Conservation (phyloP, 2,329 filamentous ascomycete genomes). For the Aspergillus fijiensis region DNA sequence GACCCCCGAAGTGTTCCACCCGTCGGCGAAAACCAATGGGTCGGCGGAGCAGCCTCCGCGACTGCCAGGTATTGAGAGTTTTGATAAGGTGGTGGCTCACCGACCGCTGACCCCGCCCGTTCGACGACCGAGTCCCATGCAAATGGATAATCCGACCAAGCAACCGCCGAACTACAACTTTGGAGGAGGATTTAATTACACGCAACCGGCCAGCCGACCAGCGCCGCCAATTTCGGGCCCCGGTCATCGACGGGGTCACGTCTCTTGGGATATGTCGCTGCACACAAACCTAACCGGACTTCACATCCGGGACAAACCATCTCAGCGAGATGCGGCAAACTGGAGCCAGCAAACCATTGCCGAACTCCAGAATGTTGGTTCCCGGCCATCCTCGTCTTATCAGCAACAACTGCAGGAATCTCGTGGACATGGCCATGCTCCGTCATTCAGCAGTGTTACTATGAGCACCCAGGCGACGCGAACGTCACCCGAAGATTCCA, state of each 20-base stretch:
- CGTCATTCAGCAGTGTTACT: slow-evolving; percentile 25
- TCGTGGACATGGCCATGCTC: slow-evolving; percentile 27
- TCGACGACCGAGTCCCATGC: slow-evolving; percentile 72
- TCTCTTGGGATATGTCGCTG: slow-evolving; percentile 51
- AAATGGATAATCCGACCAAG: slow-evolving; percentile 59
- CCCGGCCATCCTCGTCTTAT: slow-evolving; percentile 36
- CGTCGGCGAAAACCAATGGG: slow-evolving; percentile 55
- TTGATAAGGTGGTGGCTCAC: slow-evolving; percentile 68
- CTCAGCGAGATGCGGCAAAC: slow-evolving; percentile 37
- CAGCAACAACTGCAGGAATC: slow-evolving; percentile 33
- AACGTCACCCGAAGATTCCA: slow-evolving; percentile 50
- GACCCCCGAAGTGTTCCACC: slow-evolving; percentile 63
- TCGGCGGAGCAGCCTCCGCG: slow-evolving; percentile 61
- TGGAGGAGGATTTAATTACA: slow-evolving; percentile 37
- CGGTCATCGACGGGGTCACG: slow-evolving; percentile 47
- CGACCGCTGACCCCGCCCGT: slow-evolving; percentile 63
- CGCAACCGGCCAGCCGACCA: slow-evolving; percentile 36
- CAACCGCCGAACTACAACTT: slow-evolving; percentile 32
- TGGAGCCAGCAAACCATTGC: slow-evolving; percentile 48
- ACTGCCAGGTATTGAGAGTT: slow-evolving; percentile 88
- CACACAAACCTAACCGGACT: slow-evolving; percentile 46
- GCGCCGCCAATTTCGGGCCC: slow-evolving; percentile 44
- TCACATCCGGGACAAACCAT: slow-evolving; percentile 40
- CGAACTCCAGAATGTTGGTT: slow-evolving; percentile 41
- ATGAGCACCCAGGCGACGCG: slow-evolving; percentile 34